A percentile compares a stretch with the other conserved stretches of the same genome.
phyloP scores from a whole-genome alignment of 2,329 filamentous ascomycete genomes.

The Hansfordia pulvinata region DNA sequence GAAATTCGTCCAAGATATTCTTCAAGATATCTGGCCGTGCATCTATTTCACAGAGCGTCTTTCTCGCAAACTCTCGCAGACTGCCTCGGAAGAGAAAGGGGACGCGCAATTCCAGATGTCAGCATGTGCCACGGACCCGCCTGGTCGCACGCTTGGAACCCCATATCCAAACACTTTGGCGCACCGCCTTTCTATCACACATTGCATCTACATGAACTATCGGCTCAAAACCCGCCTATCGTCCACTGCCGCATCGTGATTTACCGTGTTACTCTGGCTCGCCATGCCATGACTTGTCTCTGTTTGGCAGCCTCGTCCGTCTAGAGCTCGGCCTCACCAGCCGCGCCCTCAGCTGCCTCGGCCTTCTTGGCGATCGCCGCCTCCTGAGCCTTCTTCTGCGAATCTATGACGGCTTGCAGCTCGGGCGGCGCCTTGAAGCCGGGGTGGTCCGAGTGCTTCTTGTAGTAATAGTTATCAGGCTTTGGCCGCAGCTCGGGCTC shows the following conservation, averaged over 20 bases:
- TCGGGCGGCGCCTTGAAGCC: conserved; percentile 58
- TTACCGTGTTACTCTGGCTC: not conserved
- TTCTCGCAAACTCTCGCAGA: too few species aligned
- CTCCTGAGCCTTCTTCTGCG: conserved; percentile 34
- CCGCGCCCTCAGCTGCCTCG: conserved; percentile 10
- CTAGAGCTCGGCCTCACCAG: conserved; percentile 8
- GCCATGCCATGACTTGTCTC: too few species aligned
- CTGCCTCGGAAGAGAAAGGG: too few species aligned
- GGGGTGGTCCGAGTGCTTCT: conserved; percentile 78
- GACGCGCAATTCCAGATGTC: too few species aligned
- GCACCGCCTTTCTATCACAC: not conserved
- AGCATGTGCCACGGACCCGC: too few species aligned
- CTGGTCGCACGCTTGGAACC: too few species aligned
- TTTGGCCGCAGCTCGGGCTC: conserved; percentile 61
- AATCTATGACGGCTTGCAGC: conserved; percentile 42
- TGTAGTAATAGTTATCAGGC: conserved; percentile 66
- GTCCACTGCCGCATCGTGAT: not conserved
- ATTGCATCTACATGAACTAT: not conserved
- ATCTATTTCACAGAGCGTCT: too few species aligned
- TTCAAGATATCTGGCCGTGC: too few species aligned
- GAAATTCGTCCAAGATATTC: too few species aligned
- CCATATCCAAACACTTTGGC: not conserved
- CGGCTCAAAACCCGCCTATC: not conserved
- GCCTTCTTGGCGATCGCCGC: conserved; percentile 14
- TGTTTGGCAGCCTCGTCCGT: too few species aligned